Base-by-base conservation (phyloP, 2,329 filamentous ascomycete genomes). In the Massarina eburnea region DNA sequence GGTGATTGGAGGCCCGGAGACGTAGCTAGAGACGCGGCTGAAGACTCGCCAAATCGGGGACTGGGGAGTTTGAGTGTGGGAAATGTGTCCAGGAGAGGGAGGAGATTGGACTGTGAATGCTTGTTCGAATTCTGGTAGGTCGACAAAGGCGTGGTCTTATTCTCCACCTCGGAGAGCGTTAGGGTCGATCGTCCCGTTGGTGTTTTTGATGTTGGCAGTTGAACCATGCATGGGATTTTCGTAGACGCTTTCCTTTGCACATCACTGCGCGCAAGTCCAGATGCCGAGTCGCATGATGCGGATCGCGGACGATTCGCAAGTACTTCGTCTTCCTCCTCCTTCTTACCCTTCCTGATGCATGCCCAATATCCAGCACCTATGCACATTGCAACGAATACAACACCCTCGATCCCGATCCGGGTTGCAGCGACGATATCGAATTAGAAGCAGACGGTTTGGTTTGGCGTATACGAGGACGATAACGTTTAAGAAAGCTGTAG, bases 321-420 rank as follows among this genome's bases (percentile, higher is more conserved):
- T 19, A 39, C 35, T 24, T 55, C 29, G 3, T 19, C 14, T 19
- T 14, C 8, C 8, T 35, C 27, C 20, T 18, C 21, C 17, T 38
- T 54, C 36, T 47, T 46, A 41, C 43, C 48, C 51, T 58, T 46
- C 12, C 45, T 39, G 26, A 39, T 55, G 46, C 55, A 64, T 22
- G 61, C 49, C 54, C 60, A 66, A 29, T 55, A 57, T 8, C 51
- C 56, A 17, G 58, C 21, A 5, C 50, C 57, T 5, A 59, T 32
- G 29, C 63, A 45, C 19, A 65, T 27, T 19, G 58, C 29, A 2
- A 67, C 32, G 10, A 59, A 32, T 4, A 22, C 52, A 1, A 56
- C 55, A 14, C 59, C 55, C 14, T 59, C 64, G 9, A 64, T 54
- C 2, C 59, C 62, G 12, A 69, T 55, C 2, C 59, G 64, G 37